phyloP scores from a whole-genome alignment of 1,139 yeast genomes.

The Saccharomyces hybrid region DNA sequence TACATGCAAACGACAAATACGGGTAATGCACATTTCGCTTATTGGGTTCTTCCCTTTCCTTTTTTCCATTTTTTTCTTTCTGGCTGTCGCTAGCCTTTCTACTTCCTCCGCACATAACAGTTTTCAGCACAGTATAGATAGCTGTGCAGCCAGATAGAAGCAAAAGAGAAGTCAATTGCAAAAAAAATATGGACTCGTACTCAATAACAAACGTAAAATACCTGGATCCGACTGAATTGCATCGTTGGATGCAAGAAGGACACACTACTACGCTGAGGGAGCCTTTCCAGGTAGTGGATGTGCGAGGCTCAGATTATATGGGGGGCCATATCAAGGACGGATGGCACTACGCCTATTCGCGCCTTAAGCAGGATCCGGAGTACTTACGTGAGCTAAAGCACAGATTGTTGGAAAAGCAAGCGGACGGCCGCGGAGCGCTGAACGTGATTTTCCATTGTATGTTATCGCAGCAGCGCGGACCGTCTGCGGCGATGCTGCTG shows the following conservation, averaged over 20 bases:
- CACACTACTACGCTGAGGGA: conserved; percentile 11
- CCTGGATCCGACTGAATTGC: conserved; percentile 22
- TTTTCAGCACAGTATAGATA: background rate
- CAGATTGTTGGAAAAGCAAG: conserved; percentile 35
- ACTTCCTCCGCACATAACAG: background rate
- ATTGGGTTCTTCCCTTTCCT: background rate
- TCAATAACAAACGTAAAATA: conserved; percentile 20
- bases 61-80: background rate
- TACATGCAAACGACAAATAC: background rate
- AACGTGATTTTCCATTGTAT: conserved; percentile 84
- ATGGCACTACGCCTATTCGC: conserved; percentile 24
- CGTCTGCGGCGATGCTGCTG: conserved; percentile 67
- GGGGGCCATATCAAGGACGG: conserved; percentile 39
- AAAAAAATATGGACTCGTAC: background rate
- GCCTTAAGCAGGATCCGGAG: conserved; percentile 56
- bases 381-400: conserved; percentile 57
- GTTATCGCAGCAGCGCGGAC: conserved; percentile 84
- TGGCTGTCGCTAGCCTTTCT: background rate
- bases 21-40: background rate
- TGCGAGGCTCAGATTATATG: conserved; percentile 69
- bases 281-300: conserved; percentile 69
- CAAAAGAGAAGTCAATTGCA: background rate
- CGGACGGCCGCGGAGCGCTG: conserved; percentile 30
- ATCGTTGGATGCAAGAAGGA: conserved; percentile 23
- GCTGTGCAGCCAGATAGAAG: background rate